A percentile compares a stretch with the other conserved stretches of the same genome.
Conservation (phyloP, 2,329 filamentous ascomycete genomes). For the Keithomyces neogunnii region DNA sequence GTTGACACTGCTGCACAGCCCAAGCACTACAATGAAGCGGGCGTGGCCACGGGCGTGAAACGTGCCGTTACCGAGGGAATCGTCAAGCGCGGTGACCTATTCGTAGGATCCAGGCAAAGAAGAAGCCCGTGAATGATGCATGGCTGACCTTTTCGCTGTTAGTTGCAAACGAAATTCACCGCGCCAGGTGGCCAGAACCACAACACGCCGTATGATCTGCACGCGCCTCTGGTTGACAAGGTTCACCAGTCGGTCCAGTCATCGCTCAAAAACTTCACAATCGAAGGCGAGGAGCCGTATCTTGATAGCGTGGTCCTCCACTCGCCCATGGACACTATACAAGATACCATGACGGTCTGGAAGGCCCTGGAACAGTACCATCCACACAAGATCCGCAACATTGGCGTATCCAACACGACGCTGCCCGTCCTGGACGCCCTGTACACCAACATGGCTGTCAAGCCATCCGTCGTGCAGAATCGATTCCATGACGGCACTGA, state of each 20-base stretch:
- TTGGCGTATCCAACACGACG: constrained; percentile 73
- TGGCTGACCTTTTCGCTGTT: not conserved
- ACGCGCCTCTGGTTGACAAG: constrained; percentile 51
- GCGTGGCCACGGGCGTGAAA: constrained; percentile 60
- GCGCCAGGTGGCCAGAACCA: constrained; percentile 53
- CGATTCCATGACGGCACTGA: constrained; percentile 54
- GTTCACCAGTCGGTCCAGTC: constrained; percentile 58
- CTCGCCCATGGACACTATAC: constrained; percentile 37
- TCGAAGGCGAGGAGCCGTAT: constrained; percentile 32
- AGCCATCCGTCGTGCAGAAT: constrained; percentile 62
- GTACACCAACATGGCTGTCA: constrained; percentile 30
- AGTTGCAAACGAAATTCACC: constrained; percentile 82
- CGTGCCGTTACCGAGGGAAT: constrained; percentile 50
- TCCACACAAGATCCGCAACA: constrained; percentile 50
- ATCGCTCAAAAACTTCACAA: constrained; percentile 56
- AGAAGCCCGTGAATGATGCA: not conserved
- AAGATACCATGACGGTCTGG: constrained; percentile 57
- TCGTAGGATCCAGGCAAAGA: constrained; percentile 32
- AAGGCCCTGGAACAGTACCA: constrained; percentile 56
- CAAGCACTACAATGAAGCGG: constrained; percentile 65
- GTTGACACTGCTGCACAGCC: constrained; percentile 75
- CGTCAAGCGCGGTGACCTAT: constrained; percentile 50
- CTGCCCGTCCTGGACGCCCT: constrained; percentile 47
- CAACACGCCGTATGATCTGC: constrained; percentile 52
- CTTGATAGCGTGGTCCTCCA: constrained; percentile 71